Evolutionary conservation across 345 rosid species (phyloP), one percentile per base, ranked within the genome.

Genomic region (Ailanthus altissimus): DNA sequence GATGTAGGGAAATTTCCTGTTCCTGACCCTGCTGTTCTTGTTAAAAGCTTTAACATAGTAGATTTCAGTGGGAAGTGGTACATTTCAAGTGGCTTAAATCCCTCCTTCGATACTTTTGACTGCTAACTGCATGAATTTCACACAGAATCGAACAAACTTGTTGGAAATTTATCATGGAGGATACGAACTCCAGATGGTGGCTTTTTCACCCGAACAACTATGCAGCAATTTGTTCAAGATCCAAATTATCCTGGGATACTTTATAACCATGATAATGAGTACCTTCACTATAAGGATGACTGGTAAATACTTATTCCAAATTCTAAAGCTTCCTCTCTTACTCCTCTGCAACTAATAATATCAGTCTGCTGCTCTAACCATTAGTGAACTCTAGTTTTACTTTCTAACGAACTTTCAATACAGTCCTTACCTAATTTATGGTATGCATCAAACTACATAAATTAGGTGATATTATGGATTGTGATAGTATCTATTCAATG

Each of bases 261-360:
- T 58, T 93, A 89, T 84, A 92, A 93, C 83, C 99, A 93, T 61
- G 89, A 89, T 80, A 96, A 96, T 76, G 99, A 91, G 83, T 96
- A 87, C 77, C 99, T 96, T 77, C 97, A 92, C 79, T 92, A 93
- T 83, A 89, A 96, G 89, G 98, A 96, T 82, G 98, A 93, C 88
- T 93, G 99, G 98, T 93, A 90, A 84, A 12, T 67, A 36, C 64
- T 26, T 61, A 3, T 28, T 61, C 14, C 28, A 9, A 57, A 9
- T 46, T 61, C 68, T 61, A 47, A 47, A 28, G 46, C 75, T 61
- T 1, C 8, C n/a, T 32, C 6, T 26, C 11, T 16, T 28, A 47
- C 56, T 58, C 9, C 57, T 74, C 18, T 49, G 43, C 47, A 18
- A 28, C 5, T 28, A 46, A 26, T 47, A 50, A 28, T 57, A 72